Conservation (phyloP, 495 filamentous ascomycete species). For the Lepraria neglecta region DNA sequence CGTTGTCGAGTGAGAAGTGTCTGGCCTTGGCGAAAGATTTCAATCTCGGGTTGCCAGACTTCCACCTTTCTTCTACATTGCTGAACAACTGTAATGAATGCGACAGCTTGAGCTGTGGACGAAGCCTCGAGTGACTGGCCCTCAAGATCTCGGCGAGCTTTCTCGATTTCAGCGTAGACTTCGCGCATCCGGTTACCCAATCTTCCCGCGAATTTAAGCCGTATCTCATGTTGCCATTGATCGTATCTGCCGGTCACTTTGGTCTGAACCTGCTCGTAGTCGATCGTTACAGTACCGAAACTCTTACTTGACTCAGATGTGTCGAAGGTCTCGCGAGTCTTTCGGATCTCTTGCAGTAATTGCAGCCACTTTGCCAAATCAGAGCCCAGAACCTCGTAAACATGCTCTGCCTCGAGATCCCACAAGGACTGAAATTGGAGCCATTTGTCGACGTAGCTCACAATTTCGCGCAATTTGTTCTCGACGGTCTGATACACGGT, state of each 20-base stretch:
- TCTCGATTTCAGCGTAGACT: slow-evolving; percentile 79
- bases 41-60: slow-evolving; percentile 89
- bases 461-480: slow-evolving; percentile 65
- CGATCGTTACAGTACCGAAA: slow-evolving; percentile 89
- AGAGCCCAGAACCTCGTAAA: slow-evolving; percentile 86
- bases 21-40: slow-evolving; percentile 90
- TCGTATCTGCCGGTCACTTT: slow-evolving; percentile 99
- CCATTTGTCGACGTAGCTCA: slow-evolving; percentile 90
- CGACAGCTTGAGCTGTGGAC: slow-evolving; percentile 90
- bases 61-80: slow-evolving; percentile 88
- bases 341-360: slow-evolving; percentile 88
- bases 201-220: slow-evolving; percentile 81
- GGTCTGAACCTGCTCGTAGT: slow-evolving; percentile 96
- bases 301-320: slow-evolving; percentile 84
- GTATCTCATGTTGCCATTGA: slow-evolving; percentile 97
- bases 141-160: slow-evolving; percentile 81
- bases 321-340: slow-evolving; percentile 88
- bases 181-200: slow-evolving; percentile 88
- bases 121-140: slow-evolving; percentile 83
- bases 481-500: slow-evolving; percentile 77
- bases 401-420: slow-evolving; percentile 93
- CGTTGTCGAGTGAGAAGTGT: slow-evolving; percentile 81
- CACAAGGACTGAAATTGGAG: slow-evolving; percentile 97
- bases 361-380: slow-evolving; percentile 89
- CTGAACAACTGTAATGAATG: slow-evolving; percentile 97